Evolutionary conservation across 352 stramenopile species (phyloP), one percentile per base, ranked within the genome.

Genomic region (Globisporangium spinosum): DNA sequence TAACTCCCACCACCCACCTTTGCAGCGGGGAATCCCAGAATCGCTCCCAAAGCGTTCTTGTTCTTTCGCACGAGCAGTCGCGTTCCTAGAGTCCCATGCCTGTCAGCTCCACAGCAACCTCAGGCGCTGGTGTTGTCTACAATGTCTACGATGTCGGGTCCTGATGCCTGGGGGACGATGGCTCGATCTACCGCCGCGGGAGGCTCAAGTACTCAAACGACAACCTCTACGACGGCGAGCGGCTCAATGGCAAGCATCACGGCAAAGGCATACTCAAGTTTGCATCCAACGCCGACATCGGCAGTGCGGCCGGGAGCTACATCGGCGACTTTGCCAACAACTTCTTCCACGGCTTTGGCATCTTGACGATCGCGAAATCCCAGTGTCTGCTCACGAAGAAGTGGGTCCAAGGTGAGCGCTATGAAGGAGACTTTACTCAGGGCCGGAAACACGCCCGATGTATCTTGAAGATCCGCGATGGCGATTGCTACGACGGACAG

Each of bases 191-290:
- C 65, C 80, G 87, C 6, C 80, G 73, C 32, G 85, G 86, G 6
- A 77, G 79, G 8, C 70, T 96, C 22, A 84, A 88, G 43, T 89
- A 85, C 62, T 77, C 81, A 3, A 95, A 77, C 49, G 87, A 87
- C 7, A 89, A 95, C 49, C 56, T 89, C 9, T 97, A 95, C 68
- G 85, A 91, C 29, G 85, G 90, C 64, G 89, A 96, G 62, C 96
- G 90, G 90, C 77, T 93, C 29, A 74, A 95, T 64, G 86, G 83
- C 68, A 89, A 92, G 72, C 83, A 83, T 45, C 81, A 93, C 47
- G 84, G 86, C 20, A 74, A 80, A 62, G 84, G 83, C 27, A 76
- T 70, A 9, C 58, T 93, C 51, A 85, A 71, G 15, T 87, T 92
- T 43, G 71, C 64, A 1, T 71, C 74, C 38, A 75, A 60, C 9